Conservation (phyloP, 345 rosid species). For the Brassica cretica region DNA sequence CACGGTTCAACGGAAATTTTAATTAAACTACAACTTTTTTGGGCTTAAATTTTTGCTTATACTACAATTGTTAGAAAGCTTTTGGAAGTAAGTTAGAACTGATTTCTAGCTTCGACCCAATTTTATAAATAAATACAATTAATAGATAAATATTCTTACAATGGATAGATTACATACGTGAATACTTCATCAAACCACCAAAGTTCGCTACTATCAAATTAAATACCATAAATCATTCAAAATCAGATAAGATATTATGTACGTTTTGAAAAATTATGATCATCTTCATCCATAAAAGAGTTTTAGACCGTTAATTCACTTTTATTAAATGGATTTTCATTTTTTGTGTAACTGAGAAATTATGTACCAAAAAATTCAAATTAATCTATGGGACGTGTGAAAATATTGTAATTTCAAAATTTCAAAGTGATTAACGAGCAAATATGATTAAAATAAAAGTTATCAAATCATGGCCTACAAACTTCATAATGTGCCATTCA, state of each 20-base stretch:
- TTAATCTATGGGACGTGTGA: not conserved
- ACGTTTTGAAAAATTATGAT: too few relatives aligned
- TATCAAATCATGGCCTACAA: not conserved
- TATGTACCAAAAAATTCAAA: not conserved
- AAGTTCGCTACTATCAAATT: not conserved
- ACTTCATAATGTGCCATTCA: not conserved
- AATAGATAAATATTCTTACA: not conserved
- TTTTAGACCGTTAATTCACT: not conserved
- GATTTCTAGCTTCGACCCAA: not conserved
- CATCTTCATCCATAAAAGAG: not conserved
- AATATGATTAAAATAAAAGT: not conserved
- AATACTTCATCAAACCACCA: not conserved
- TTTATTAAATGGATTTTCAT: not conserved
- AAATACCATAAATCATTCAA: not conserved
- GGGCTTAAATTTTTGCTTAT: too few relatives aligned
- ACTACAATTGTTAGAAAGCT: not conserved
- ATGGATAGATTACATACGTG: not conserved
- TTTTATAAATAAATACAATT: not conserved
- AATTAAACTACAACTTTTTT: too few relatives aligned
- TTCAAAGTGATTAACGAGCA: not conserved
- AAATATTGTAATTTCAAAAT: not conserved
- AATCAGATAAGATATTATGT: not conserved
- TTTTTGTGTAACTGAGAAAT: not conserved
- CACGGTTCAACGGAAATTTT: too few relatives aligned
- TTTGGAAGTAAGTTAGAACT: not conserved